Base-by-base conservation (phyloP, 495 filamentous ascomycete species). In the Jackrogersella multiformis region DNA sequence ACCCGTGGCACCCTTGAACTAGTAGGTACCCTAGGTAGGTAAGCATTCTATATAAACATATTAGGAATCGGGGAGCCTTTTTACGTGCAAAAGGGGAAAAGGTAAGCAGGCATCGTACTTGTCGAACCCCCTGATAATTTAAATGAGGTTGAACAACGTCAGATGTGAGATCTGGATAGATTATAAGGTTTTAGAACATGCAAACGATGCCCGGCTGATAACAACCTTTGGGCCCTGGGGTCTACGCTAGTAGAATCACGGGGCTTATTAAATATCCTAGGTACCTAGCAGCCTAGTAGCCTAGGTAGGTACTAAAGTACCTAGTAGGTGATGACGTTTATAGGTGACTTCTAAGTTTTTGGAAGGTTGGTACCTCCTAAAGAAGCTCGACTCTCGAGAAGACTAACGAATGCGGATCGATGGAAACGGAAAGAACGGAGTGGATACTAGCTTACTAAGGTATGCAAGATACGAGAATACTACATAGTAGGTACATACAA, bases 401-500 rank as follows among this genome's bases (percentile, higher is more conserved):
- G 12, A 9, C 23, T 16, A 23, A 41, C 1, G 18, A 44, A 61
- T 48, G 41, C 30, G 20, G 42, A 46, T 13, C 49, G 59, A 63
- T 56, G 60, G 66, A 69, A 59, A 13, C 32, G 48, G 46, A 62
- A 51, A 64, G 56, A 64, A 56, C 18, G 42, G 6, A 42, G 32
- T 42, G 21, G 51, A 28, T 4, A 9, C 15, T 42, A 16, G 64
- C 61, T 64, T 58, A 58, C 54, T 34, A 57, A 52, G 18, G n/a
- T 59, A 59, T 28, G 12, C 12, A 30, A 13, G 18, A 41, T 60
- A 49, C 15, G 26, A 46, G 21, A 30, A 41, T 44, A 12, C 21
- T 34, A 41, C 13, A 55, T 21, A n/a, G n/a, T 13, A 39, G 20
- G 26, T 20, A 48, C 15, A 28, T 28, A 36, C 26, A 23, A n/a